Percentiles rank a stretch among this genome's conserved stretches.
Conservation (phyloP, 1,284 basidiomycete species). For the Ganoderma multipileum region DNA sequence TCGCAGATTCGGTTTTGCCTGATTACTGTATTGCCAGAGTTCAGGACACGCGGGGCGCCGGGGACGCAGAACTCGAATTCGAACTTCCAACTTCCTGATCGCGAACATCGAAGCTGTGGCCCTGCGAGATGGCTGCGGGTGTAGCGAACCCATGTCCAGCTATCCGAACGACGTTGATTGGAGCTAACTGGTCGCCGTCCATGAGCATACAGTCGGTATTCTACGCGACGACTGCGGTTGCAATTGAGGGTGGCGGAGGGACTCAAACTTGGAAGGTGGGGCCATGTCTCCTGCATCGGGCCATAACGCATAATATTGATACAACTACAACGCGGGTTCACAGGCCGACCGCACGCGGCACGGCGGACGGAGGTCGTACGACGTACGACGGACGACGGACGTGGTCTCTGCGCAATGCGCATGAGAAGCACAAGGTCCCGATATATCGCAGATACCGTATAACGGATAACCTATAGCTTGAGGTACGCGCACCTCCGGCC, state of each 20-base stretch:
- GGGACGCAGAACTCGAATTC: background rate
- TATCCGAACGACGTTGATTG: too few relatives aligned
- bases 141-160: too few relatives aligned
- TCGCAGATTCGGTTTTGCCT: background rate
- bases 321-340: background rate
- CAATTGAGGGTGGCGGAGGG: too few relatives aligned
- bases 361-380: background rate
- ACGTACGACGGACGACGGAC: background rate
- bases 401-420: background rate
- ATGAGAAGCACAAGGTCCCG: too few relatives aligned
- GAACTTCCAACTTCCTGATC: background rate
- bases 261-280: background rate
- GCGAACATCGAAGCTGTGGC: too few relatives aligned
- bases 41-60: background rate
- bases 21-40: too few relatives aligned
- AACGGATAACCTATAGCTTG: background rate
- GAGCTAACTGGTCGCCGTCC: too few relatives aligned
- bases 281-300: background rate
- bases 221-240: too few relatives aligned
- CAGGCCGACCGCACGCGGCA: too few relatives aligned
- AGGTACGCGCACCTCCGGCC: background rate
- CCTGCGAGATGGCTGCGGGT: too few relatives aligned
- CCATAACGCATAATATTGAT: background rate
- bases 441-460: background rate
- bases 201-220: too few relatives aligned